These are phyloP conservation scores for Durio zibethinus DNA, from an alignment of 345 rosid genomes.

Conservation along the genomic window DNA sequence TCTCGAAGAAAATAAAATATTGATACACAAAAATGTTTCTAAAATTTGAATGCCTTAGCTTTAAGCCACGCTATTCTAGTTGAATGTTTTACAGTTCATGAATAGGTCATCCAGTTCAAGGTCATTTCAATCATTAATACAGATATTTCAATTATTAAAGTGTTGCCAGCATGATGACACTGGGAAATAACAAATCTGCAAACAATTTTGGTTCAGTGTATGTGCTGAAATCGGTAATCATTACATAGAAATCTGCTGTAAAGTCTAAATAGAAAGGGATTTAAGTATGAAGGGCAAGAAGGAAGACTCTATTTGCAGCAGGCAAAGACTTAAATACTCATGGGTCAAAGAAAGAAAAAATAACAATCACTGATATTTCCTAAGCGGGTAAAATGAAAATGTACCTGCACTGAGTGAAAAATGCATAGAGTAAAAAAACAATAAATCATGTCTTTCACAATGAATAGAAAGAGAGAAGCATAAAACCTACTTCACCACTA, in stretches of 20 bases:
- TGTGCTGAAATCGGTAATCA: not conserved
- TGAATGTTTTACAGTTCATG: not conserved
- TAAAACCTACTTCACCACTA: constrained; percentile 32
- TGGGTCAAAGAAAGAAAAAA: not conserved
- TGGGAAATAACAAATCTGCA: not conserved
- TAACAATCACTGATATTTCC: not conserved
- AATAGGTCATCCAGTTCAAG: not conserved
- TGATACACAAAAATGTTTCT: too few relatives aligned
- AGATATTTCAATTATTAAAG: too few relatives aligned
- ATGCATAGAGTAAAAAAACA: not conserved
- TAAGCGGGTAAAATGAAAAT: not conserved
- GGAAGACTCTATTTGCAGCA: not conserved
- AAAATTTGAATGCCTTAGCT: not conserved
- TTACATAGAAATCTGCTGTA: not conserved
- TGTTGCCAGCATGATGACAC: not conserved
- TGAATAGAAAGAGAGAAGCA: not conserved
- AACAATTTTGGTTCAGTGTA: not conserved
- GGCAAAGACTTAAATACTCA: not conserved
- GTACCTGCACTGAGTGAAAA: not conserved
- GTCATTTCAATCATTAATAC: not conserved
- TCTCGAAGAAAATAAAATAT: not conserved
- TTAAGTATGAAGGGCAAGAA: not conserved
- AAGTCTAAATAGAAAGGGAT: not conserved
- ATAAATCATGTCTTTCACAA: not conserved
- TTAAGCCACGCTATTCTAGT: not conserved